These are phyloP conservation scores for Didymella lethalis DNA, from an alignment of 2,329 filamentous ascomycete species.

Conservation along the genomic window DNA sequence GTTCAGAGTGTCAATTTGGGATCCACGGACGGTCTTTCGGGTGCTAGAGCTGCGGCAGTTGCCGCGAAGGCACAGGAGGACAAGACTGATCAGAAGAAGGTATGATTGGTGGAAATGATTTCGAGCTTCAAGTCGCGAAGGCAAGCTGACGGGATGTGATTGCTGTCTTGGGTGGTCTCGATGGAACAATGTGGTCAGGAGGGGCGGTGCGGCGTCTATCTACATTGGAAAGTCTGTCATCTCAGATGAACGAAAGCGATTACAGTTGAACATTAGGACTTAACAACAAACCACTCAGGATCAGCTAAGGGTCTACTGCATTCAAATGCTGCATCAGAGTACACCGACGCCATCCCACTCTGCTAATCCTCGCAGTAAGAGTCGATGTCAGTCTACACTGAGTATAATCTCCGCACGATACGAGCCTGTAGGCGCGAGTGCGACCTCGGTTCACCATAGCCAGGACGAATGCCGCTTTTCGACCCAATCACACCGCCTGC, in stretches of 20 bases:
- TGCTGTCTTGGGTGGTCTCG: not conserved
- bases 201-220: not conserved
- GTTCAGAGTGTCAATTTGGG: not conserved
- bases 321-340: too few relatives aligned
- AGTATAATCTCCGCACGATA: not conserved
- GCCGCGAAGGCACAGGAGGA: not conserved
- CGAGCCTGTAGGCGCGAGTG: not conserved
- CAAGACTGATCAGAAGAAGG: not conserved
- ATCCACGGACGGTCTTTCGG: not conserved
- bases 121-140: not conserved
- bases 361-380: too few relatives aligned
- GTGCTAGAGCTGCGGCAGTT: not conserved
- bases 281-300: too few relatives aligned
- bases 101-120: not conserved
- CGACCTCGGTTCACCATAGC: not conserved
- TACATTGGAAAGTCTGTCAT: not conserved
- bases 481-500: slow-evolving; percentile 2
- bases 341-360: too few relatives aligned
- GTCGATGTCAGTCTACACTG: not conserved
- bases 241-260: not conserved
- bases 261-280: not conserved
- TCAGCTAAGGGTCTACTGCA: too few relatives aligned
- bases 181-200: not conserved
- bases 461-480: not conserved
- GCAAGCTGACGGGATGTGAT: not conserved